These are phyloP conservation scores for Flueggea neowawraea DNA, from an alignment of 441 rosid species.

Conservation along the genomic window DNA sequence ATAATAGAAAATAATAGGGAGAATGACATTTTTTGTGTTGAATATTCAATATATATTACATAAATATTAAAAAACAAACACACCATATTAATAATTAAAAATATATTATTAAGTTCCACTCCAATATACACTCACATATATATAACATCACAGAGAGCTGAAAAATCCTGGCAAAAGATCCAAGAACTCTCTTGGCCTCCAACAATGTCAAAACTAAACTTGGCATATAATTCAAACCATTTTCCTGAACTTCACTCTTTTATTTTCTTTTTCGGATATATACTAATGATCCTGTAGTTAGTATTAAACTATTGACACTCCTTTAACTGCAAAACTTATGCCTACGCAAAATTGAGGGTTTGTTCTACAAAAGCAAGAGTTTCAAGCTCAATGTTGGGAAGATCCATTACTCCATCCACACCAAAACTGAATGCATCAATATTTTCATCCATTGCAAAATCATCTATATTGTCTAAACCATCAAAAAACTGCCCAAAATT, in stretches of 20 bases:
- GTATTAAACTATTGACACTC: not conserved
- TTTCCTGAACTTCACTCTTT: not conserved
- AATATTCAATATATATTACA: no score
- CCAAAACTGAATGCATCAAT: not conserved
- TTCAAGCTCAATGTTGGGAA: conserved; percentile 23
- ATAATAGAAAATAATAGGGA: no score
- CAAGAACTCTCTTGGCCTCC: conserved; percentile 3
- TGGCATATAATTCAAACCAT: not conserved
- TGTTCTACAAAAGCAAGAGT: conserved; percentile 33
- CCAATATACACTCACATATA: not conserved
- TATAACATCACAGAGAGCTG: conserved; percentile 3
- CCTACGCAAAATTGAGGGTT: conserved; percentile 17
- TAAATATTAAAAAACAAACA: no score
- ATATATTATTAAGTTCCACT: no score
- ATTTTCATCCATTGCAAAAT: conserved; percentile 4
- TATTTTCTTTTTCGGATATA: not conserved
- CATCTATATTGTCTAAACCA: conserved; percentile 5
- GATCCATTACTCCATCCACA: conserved; percentile 15
- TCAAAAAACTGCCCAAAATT: conserved; percentile 13
- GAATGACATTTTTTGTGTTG: no score
- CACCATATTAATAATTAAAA: no score
- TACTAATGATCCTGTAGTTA: not conserved
- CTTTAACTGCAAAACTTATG: conserved; percentile 16
- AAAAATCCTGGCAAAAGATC: conserved; percentile 16
- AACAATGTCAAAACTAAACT: no score